These are phyloP conservation scores for Xylaria sp. DNA, from an alignment of 2,329 filamentous ascomycete genomes.

Conservation along the genomic window DNA sequence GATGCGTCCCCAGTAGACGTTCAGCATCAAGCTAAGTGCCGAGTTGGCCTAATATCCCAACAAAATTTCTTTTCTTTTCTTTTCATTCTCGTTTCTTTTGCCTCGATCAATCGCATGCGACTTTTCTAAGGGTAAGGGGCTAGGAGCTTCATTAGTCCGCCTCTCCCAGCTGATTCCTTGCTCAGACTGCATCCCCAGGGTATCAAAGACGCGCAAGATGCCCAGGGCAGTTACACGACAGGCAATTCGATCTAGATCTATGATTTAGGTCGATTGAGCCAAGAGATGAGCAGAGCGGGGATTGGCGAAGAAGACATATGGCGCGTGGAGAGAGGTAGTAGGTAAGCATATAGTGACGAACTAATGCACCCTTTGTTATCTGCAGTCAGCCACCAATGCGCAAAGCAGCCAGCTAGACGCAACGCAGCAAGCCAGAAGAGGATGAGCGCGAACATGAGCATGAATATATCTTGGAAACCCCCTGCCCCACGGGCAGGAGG, in stretches of 20 bases:
- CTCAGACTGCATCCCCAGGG: too few species aligned
- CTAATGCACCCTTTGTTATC: conserved; percentile 9
- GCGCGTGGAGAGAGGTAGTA: neutral
- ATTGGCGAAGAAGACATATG: neutral
- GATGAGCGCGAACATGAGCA: neutral
- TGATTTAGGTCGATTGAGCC: neutral
- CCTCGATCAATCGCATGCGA: too few species aligned
- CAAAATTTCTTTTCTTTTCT: too few species aligned
- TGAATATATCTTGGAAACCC: neutral
- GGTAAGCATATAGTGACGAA: neutral
- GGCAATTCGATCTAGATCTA: neutral
- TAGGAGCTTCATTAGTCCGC: too few species aligned
- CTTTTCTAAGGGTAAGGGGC: too few species aligned
- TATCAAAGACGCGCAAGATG: too few species aligned
- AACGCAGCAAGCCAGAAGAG: neutral
- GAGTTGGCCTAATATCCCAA: too few species aligned
- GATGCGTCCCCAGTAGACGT: too few species aligned
- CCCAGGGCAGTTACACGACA: too few species aligned
- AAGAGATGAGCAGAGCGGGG: neutral
- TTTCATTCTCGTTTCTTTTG: too few species aligned
- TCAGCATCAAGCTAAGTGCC: too few species aligned
- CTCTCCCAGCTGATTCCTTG: too few species aligned
- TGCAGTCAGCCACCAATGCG: conserved; percentile 6
- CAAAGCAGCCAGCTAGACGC: neutral
- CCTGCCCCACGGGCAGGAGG: conserved; percentile 1